Percentiles rank a stretch among this genome's conserved stretches.
These are phyloP conservation scores for Yamadazyma mexicana DNA, from an alignment of 1,139 yeast genomes.

Conservation along the genomic window DNA sequence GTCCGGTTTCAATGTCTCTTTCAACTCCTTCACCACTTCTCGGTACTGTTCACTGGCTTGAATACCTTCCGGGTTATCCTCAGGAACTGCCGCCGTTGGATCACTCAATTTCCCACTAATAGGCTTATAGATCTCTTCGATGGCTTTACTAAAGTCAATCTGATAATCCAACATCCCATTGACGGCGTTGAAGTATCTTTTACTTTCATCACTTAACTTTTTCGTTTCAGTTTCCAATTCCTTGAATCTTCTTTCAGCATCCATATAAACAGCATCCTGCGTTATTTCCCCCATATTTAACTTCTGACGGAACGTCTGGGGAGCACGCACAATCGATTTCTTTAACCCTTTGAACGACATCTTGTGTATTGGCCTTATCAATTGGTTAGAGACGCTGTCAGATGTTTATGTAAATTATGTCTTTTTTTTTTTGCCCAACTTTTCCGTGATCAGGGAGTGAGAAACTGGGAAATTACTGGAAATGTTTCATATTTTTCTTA, in stretches of 20 bases:
- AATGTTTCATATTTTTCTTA: no score
- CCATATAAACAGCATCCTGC: constrained; percentile 83
- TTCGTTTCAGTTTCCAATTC: constrained; percentile 89
- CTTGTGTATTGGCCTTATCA: neutral
- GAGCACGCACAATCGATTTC: constrained; percentile 84
- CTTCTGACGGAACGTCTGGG: constrained; percentile 75
- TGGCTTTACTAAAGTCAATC: constrained; percentile 88
- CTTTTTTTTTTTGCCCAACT: no score
- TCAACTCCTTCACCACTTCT: constrained; percentile 81
- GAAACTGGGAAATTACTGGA: neutral
- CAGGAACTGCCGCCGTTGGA: constrained; percentile 80
- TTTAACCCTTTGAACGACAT: constrained; percentile 96
- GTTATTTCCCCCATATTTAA: constrained; percentile 84
- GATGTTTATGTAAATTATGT: neutral
- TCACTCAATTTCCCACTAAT: constrained; percentile 90
- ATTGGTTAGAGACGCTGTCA: neutral
- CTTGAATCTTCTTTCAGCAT: constrained; percentile 94
- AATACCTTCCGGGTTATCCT: constrained; percentile 95
- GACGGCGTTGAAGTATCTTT: constrained; percentile 84
- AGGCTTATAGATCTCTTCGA: constrained; percentile 95
- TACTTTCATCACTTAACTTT: constrained; percentile 85
- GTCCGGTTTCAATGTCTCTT: constrained; percentile 86
- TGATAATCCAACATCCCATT: constrained; percentile 93
- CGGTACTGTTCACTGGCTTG: constrained; percentile 91
- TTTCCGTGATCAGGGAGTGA: constrained; percentile 2